A percentile compares a stretch with the other conserved stretches of the same genome.
phyloP scores from a whole-genome alignment of 768 basidiomycete species.

The Auricularia sp. region DNA sequence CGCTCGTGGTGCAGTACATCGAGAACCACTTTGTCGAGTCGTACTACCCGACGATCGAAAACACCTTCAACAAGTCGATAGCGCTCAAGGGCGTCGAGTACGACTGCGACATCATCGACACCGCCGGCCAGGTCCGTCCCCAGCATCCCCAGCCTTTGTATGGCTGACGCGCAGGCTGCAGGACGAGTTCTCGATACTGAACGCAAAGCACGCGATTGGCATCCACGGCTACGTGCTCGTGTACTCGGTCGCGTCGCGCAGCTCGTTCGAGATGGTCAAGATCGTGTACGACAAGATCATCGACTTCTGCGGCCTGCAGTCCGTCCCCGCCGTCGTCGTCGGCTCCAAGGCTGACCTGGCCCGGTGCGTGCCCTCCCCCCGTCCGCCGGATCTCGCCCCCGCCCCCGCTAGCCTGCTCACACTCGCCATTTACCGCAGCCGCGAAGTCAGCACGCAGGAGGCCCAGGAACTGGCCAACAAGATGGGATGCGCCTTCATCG shows the following conservation, averaged over 20 bases:
- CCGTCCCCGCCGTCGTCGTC: slow-evolving; percentile 88
- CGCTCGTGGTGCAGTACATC: slow-evolving; percentile 85
- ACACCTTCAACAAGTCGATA: slow-evolving; percentile 75
- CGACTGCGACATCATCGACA: slow-evolving; percentile 95
- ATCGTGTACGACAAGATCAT: slow-evolving; percentile 90
- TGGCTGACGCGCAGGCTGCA: slow-evolving; percentile 17
- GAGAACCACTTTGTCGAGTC: slow-evolving; percentile 85
- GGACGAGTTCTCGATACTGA: slow-evolving; percentile 95
- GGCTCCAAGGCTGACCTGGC: slow-evolving; percentile 85
- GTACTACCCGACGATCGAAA: slow-evolving; percentile 95
- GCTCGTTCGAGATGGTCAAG: slow-evolving; percentile 91
- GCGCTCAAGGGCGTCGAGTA: slow-evolving; percentile 84
- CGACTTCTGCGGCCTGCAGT: slow-evolving; percentile 71
- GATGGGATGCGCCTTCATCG: slow-evolving; percentile 71
- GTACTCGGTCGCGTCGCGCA: slow-evolving; percentile 82
- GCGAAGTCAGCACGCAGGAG: slow-evolving; percentile 62
- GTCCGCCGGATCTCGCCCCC: slow-evolving; percentile 1
- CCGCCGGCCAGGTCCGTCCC: slow-evolving; percentile 61
- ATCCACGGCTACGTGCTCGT: slow-evolving; percentile 93
- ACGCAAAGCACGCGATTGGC: slow-evolving; percentile 88
- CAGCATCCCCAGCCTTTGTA: slow-evolving; percentile 4
- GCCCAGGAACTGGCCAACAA: slow-evolving; percentile 64
- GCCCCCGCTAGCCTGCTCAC: slow-evolving; percentile 6
- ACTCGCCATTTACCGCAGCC: slow-evolving; percentile 23
- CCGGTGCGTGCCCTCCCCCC: slow-evolving; percentile 39